phyloP scores from a whole-genome alignment of 768 basidiomycete species.

The Phlebiopsis flavidoalba region DNA sequence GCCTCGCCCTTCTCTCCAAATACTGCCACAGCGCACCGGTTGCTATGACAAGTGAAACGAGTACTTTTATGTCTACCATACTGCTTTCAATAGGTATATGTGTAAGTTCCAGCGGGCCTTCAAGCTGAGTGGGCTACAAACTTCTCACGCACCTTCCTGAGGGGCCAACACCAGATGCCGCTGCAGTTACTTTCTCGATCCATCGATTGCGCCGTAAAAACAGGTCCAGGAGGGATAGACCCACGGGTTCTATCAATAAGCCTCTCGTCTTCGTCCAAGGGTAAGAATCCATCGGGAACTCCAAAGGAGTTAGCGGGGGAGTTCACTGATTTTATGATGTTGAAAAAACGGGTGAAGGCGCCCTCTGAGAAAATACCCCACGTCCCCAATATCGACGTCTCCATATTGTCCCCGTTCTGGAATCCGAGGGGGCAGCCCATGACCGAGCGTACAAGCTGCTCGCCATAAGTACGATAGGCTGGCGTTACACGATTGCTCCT shows the following conservation, averaged over 20 bases:
- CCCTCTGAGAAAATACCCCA: neutral
- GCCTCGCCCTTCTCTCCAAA: too few relatives aligned
- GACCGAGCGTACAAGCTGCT: neutral
- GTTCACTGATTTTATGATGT: neutral
- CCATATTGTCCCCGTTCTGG: neutral
- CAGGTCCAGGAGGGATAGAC: neutral
- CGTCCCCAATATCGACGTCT: slow-evolving; percentile 6
- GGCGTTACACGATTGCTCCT: too few relatives aligned
- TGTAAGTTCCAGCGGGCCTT: too few relatives aligned
- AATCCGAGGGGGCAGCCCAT: neutral
- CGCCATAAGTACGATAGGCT: neutral
- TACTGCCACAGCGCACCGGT: too few relatives aligned
- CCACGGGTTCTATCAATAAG: neutral
- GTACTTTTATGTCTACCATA: too few relatives aligned
- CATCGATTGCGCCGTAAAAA: neutral
- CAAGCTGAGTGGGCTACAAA: too few relatives aligned
- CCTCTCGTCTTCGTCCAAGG: neutral
- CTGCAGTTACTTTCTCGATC: neutral
- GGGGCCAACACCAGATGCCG: too few relatives aligned
- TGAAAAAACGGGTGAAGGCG: neutral
- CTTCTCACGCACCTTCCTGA: too few relatives aligned
- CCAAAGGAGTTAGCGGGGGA: neutral
- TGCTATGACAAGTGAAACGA: too few relatives aligned
- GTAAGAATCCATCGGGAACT: neutral
- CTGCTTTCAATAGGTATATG: too few relatives aligned